Evolutionary conservation across 2,329 filamentous ascomycete genomes (phyloP).

Genomic region (Monilinia vaccinii-corymbosi): DNA sequence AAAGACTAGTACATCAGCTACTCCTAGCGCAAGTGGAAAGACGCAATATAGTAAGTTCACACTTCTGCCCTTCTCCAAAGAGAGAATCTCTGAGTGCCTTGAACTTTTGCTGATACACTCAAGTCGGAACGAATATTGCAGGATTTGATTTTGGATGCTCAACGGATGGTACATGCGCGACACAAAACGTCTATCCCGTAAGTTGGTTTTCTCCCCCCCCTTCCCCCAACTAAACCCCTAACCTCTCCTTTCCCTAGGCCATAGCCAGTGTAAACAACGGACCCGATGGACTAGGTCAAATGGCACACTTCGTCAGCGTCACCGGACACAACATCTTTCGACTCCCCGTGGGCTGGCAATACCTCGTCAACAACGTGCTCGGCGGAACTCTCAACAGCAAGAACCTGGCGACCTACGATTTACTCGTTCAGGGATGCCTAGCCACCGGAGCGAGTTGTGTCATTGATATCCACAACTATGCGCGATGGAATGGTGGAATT

Average conservation of each 20-base stretch:
- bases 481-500: conserved; percentile 51
- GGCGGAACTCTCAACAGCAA: conserved; percentile 39
- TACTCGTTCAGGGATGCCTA: conserved; percentile 47
- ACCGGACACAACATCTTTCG: conserved; percentile 39
- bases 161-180: conserved; percentile 33
- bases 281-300: conserved; percentile 27
- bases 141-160: conserved; percentile 41
- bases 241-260: conserved; percentile 17
- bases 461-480: conserved; percentile 50
- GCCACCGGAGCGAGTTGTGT: conserved; percentile 48
- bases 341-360: conserved; percentile 52
- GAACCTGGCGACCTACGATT: conserved; percentile 44
- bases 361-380: conserved; percentile 43
- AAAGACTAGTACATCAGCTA: not conserved
- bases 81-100: not conserved
- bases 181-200: conserved; percentile 24
- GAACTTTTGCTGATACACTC: not conserved
- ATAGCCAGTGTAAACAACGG: conserved; percentile 23
- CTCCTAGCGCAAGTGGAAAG: conserved; percentile 8
- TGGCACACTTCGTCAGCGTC: conserved; percentile 33
- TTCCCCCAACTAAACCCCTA: not conserved
- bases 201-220: not conserved
- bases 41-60: conserved; percentile 18
- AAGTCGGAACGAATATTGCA: conserved; percentile 24
- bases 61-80: not conserved